Percentiles rank a stretch among this genome's conserved stretches.
phyloP scores from a whole-genome alignment of 2,329 filamentous ascomycete genomes.

The Ophiostoma montium region DNA sequence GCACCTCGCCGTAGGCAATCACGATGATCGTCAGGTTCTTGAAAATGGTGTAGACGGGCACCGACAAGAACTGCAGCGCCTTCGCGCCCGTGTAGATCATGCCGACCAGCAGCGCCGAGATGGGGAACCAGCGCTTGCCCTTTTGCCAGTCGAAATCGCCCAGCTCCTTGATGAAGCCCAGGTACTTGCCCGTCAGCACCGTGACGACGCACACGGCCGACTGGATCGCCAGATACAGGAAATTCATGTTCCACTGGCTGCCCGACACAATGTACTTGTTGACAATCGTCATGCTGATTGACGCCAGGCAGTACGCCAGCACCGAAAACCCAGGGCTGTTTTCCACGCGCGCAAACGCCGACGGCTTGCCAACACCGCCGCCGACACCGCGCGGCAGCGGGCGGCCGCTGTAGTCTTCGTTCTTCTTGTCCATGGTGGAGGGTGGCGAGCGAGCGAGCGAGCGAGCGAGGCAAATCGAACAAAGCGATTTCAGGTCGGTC shows the following conservation, averaged over 20 bases:
- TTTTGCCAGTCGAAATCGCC: slow-evolving; percentile 74
- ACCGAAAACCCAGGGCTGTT: slow-evolving; percentile 73
- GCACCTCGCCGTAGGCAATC: slow-evolving; percentile 93
- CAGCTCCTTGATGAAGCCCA: slow-evolving; percentile 69
- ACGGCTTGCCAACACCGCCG: background rate
- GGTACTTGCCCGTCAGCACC: slow-evolving; percentile 69
- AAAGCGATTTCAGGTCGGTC: too few relatives aligned
- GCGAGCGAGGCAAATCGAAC: too few relatives aligned
- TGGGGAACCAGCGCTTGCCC: slow-evolving; percentile 93
- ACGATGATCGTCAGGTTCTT: slow-evolving; percentile 99
- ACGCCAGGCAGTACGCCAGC: slow-evolving; percentile 80
- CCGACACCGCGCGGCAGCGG: slow-evolving; percentile 24
- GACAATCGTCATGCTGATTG: slow-evolving; percentile 99
- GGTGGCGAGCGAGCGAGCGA: too few relatives aligned
- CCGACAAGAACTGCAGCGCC: slow-evolving; percentile 88
- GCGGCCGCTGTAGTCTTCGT: slow-evolving; percentile 50
- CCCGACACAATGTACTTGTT: slow-evolving; percentile 98
- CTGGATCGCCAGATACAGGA: slow-evolving; percentile 88
- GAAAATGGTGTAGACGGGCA: slow-evolving; percentile 98
- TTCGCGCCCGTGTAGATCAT: slow-evolving; percentile 99
- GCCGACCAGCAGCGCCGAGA: slow-evolving; percentile 86
- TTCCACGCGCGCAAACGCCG: slow-evolving; percentile 36
- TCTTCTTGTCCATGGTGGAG: slow-evolving; percentile 60
- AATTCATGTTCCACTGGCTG: slow-evolving; percentile 84
- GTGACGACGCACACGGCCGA: slow-evolving; percentile 77